A percentile compares a stretch with the other conserved stretches of the same genome.
These are phyloP conservation scores for Solanum paucissectum DNA, from an alignment of 257 asterid species.

Conservation along the genomic window DNA sequence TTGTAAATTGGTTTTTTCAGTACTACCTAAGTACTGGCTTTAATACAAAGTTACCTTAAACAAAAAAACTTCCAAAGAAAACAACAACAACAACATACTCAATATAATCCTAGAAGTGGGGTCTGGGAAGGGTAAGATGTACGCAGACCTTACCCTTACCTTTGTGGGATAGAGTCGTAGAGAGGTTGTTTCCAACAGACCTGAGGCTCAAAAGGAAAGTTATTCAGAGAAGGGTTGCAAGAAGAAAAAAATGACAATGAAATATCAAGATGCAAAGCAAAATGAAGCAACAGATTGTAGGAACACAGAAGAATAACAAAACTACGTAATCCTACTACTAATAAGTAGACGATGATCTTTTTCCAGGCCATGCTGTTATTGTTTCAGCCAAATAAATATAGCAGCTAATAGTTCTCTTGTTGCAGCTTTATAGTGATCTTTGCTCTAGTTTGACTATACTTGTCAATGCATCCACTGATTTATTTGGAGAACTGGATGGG, in stretches of 20 bases:
- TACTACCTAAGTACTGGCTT: neutral
- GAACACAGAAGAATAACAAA: neutral
- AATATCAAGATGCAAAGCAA: neutral
- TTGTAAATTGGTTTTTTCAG: neutral
- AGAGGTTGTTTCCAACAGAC: neutral
- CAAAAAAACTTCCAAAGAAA: neutral
- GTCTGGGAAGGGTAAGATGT: neutral
- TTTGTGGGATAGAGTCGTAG: neutral
- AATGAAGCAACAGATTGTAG: neutral
- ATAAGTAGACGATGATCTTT: neutral
- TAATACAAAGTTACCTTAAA: neutral
- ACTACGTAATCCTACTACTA: neutral
- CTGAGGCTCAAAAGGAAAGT: neutral
- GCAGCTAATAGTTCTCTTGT: neutral
- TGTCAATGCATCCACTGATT: constrained; percentile 52
- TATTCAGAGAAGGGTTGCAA: neutral
- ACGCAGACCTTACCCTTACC: neutral
- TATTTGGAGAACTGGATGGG: constrained; percentile 88
- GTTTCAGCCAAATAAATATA: neutral
- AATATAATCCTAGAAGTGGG: neutral
- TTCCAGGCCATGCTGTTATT: neutral
- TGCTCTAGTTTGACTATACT: constrained; percentile 65
- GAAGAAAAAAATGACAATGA: neutral
- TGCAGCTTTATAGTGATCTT: constrained; percentile 66
- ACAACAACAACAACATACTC: neutral